Evolutionary conservation across 164 flowering plant species (phyloP).

Genomic region (Vitis cinerea): DNA sequence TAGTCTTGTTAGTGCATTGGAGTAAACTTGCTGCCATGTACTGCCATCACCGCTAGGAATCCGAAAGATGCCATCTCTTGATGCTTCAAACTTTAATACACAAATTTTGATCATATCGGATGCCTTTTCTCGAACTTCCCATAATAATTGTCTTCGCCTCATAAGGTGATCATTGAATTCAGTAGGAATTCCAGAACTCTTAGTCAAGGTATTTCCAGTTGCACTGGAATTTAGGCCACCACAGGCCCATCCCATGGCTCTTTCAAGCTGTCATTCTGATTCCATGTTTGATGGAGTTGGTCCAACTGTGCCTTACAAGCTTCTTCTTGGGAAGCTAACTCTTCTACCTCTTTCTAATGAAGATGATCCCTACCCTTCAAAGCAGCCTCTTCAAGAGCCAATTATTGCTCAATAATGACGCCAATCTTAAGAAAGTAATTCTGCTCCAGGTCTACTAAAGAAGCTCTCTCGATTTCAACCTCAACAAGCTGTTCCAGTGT

Average conservation of each 20-base stretch:
- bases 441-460: constrained; percentile 75
- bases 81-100: constrained; percentile 85
- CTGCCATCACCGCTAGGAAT: constrained; percentile 57
- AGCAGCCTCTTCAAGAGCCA: constrained; percentile 95
- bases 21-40: constrained; percentile 84
- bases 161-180: constrained; percentile 84
- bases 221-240: constrained; percentile 70
- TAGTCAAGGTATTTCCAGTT: constrained; percentile 42
- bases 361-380: constrained; percentile 84
- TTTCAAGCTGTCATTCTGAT: constrained; percentile 85
- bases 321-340: constrained; percentile 96
- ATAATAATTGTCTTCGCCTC: constrained; percentile 58
- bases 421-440: constrained; percentile 88
- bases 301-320: constrained; percentile 86
- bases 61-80: constrained; percentile 75
- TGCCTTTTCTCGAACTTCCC: constrained; percentile 76
- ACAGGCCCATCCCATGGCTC: constrained; percentile 99
- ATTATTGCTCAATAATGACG: constrained; percentile 79
- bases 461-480: constrained; percentile 69
- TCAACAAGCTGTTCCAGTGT: constrained; percentile 82
- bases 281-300: constrained; percentile 88
- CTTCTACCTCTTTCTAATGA: constrained; percentile 99
- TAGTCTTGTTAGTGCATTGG: constrained; percentile 68
- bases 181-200: constrained; percentile 80
- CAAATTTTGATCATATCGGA: constrained; percentile 68